Percentiles rank a stretch among this genome's conserved stretches.
phyloP scores from a whole-genome alignment of 768 basidiomycete species.

The Lentinula sp. region DNA sequence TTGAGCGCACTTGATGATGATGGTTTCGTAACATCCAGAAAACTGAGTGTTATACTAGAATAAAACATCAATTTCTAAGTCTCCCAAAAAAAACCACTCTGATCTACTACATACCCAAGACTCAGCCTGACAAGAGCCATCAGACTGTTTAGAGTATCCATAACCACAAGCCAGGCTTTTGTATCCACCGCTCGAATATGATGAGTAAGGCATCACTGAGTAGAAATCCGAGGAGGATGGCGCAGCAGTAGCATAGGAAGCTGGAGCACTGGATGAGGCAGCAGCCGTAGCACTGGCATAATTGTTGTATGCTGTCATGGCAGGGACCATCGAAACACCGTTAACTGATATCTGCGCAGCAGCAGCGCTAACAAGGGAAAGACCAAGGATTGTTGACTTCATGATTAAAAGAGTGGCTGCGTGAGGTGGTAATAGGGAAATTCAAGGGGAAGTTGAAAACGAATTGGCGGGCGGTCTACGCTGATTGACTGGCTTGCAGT shows the following conservation, averaged over 20 bases:
- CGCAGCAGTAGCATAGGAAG: conserved; percentile 23
- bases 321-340: conserved; percentile 36
- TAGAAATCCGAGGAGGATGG: conserved; percentile 35
- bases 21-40: conserved; percentile 57
- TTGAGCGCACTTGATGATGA: conserved; percentile 44
- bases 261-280: conserved; percentile 16
- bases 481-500: conserved; percentile 71
- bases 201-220: conserved; percentile 50
- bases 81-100: not conserved
- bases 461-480: conserved; percentile 73
- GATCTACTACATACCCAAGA: conserved; percentile 48
- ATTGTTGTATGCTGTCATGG: conserved; percentile 13
- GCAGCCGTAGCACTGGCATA: conserved; percentile 15
- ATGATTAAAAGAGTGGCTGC: conserved; percentile 48
- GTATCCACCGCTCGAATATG: conserved; percentile 61
- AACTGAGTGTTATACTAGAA: conserved; percentile 31
- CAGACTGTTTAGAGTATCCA: conserved; percentile 49
- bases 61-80: not conserved
- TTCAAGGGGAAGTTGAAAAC: conserved; percentile 26
- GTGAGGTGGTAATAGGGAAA: conserved; percentile 30
- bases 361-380: conserved; percentile 53
- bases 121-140: conserved; percentile 48
- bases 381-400: conserved; percentile 55
- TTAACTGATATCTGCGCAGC: conserved; percentile 49
- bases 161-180: conserved; percentile 65